Conservation (phyloP, 2,329 filamentous ascomycete species). For the Lanzia echinophila region DNA sequence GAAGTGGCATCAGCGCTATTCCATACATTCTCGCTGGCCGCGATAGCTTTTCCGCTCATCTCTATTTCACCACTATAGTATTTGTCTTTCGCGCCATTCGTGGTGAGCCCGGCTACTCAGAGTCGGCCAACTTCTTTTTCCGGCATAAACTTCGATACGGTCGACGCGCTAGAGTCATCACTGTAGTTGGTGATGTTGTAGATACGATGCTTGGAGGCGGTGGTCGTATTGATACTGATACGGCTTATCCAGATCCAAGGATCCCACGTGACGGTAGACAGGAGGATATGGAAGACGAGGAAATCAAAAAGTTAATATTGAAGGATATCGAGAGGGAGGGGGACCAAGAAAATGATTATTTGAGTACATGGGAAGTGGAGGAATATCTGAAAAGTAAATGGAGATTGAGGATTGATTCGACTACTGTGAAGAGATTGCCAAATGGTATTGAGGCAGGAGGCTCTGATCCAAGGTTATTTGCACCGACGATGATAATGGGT, state of each 20-base stretch:
- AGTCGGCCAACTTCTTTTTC: conserved; percentile 10
- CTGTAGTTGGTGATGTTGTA: conserved; percentile 6
- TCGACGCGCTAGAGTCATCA: background rate
- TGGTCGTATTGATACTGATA: background rate
- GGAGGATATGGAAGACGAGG: background rate
- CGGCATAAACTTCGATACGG: conserved; percentile 12
- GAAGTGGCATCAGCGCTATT: conserved; percentile 1
- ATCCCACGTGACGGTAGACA: background rate
- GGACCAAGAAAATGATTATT: conserved; percentile 9
- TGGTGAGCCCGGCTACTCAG: background rate
- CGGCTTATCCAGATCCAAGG: background rate
- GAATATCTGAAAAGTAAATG: conserved; percentile 12
- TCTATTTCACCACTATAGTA: conserved; percentile 16
- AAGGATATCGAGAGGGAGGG: conserved; percentile 5
- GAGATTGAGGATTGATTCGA: conserved; percentile 12
- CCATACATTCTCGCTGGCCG: conserved; percentile 17
- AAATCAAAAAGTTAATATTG: conserved; percentile 1
- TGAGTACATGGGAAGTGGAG: conserved; percentile 15
- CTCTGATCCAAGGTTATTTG: conserved; percentile 4
- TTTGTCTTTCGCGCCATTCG: conserved; percentile 6
- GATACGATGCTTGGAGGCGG: conserved; percentile 15
- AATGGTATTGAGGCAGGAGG: conserved; percentile 3
- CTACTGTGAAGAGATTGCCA: background rate
- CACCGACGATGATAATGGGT: conserved; percentile 14
- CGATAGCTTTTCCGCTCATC: conserved; percentile 15